Evolutionary conservation across 768 basidiomycete genomes (phyloP), one percentile per base, ranked within the genome.

Genomic region (Rhodotorula babjevae): DNA sequence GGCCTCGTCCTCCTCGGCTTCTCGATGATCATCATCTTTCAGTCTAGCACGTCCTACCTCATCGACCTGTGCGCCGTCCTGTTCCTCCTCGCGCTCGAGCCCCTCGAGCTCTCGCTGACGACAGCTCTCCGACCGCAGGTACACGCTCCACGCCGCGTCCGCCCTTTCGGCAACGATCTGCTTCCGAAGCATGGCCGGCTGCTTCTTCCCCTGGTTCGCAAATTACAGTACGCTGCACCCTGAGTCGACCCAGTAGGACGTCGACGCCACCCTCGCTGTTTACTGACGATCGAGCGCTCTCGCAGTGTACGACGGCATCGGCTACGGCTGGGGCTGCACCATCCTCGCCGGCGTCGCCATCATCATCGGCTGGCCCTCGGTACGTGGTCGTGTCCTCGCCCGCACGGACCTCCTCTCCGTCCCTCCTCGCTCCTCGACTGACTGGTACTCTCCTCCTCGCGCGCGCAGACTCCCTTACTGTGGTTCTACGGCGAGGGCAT

Each of bases 251-350:
- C n/a, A n/a, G n/a, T n/a, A n/a, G n/a, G n/a, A n/a, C n/a, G n/a
- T n/a, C n/a, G n/a, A n/a, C n/a, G n/a, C n/a, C n/a, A n/a, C n/a
- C n/a, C n/a, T n/a, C n/a, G n/a, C n/a, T n/a, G n/a, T n/a, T n/a
- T n/a, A n/a, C n/a, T n/a, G n/a, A n/a, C n/a, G n/a, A n/a, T n/a
- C n/a, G n/a, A n/a, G n/a, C n/a, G n/a, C n/a, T n/a, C n/a, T n/a
- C n/a, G n/a, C n/a, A n/a, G n/a, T 79, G 73, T 90, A 85, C 80
- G 79, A 82, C 1, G 81, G 82, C 23, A 82, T 91, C 0, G 90
- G 89, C 8, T 88, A 87, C 67, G 90, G 89, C 0, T 88, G 87
- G 71, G 88, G 88, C 15, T 62, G 87, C 72, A 88, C 89, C 0
- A 82, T 91, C 7, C 83, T 91, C 12, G 89, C 89, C 0, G 84